These are phyloP conservation scores for Acidiella bohemica DNA, from an alignment of 495 filamentous ascomycete species.

Conservation along the genomic window DNA sequence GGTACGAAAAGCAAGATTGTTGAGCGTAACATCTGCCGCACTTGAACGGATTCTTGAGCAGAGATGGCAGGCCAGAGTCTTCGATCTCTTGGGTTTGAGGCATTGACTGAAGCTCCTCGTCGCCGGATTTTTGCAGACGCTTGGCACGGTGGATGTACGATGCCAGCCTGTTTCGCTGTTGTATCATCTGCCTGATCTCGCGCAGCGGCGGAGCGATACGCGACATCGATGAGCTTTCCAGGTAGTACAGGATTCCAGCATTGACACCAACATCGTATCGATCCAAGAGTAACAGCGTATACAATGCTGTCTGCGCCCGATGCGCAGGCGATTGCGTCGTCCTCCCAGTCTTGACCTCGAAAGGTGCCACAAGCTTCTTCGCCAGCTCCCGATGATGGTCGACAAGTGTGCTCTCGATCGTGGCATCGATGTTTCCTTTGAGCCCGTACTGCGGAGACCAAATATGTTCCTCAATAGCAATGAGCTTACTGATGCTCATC, in stretches of 20 bases:
- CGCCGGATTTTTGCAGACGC: conserved; percentile 35
- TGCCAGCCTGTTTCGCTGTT: conserved; percentile 83
- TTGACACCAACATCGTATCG: conserved; percentile 84
- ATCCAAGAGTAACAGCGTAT: conserved; percentile 84
- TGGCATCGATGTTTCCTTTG: conserved; percentile 98
- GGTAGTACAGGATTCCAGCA: conserved; percentile 86
- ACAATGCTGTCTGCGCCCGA: conserved; percentile 85
- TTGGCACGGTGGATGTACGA: conserved; percentile 43
- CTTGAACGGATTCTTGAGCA: conserved; percentile 63
- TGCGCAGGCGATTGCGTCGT: conserved; percentile 60
- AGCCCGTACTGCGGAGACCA: conserved; percentile 96
- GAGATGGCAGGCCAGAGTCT: conserved; percentile 63
- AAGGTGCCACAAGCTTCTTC: conserved; percentile 69
- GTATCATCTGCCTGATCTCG: conserved; percentile 88
- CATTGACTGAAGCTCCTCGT: not conserved
- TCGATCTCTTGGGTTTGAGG: conserved; percentile 14
- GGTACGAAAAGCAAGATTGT: conserved; percentile 80
- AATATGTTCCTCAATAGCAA: conserved; percentile 93
- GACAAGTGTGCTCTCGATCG: conserved; percentile 72
- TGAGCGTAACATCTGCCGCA: conserved; percentile 82
- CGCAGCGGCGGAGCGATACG: conserved; percentile 71
- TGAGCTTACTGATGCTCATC: conserved; percentile 79
- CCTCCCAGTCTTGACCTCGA: conserved; percentile 90
- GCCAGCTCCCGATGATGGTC: conserved; percentile 39
- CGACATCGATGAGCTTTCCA: conserved; percentile 73